These are phyloP conservation scores for Suhomyces prunicola DNA, from an alignment of 805 yeast genomes.

Conservation along the genomic window DNA sequence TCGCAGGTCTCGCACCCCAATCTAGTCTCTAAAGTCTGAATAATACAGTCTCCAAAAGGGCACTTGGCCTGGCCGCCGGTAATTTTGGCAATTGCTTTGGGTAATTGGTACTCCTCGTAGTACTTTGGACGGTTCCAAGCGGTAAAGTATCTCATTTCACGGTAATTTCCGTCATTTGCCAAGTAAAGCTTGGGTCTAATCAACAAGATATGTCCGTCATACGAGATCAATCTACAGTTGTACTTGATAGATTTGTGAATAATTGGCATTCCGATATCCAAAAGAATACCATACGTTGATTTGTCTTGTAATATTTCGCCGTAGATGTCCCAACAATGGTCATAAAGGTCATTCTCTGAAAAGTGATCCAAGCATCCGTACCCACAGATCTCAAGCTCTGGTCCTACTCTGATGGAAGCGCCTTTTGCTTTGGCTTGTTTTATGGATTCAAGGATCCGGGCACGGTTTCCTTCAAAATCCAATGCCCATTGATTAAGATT, in stretches of 20 bases:
- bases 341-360: slow-evolving; percentile 79
- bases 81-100: slow-evolving; percentile 60
- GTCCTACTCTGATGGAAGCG: slow-evolving; percentile 89
- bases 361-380: slow-evolving; percentile 95
- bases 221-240: slow-evolving; percentile 84
- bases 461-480: slow-evolving; percentile 96
- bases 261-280: slow-evolving; percentile 95
- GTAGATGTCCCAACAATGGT: slow-evolving; percentile 95
- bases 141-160: slow-evolving; percentile 96
- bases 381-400: slow-evolving; percentile 92
- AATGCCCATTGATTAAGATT: slow-evolving; percentile 98
- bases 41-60: slow-evolving; percentile 86
- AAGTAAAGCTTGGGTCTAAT: slow-evolving; percentile 91
- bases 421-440: slow-evolving; percentile 67
- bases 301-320: slow-evolving; percentile 65
- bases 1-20: slow-evolving; percentile 99
- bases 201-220: slow-evolving; percentile 72
- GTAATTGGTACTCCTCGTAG: slow-evolving; percentile 71
- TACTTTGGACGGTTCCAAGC: slow-evolving; percentile 86
- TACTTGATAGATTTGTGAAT: slow-evolving; percentile 83
- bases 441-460: slow-evolving; percentile 82
- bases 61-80: slow-evolving; percentile 66
- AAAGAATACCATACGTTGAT: slow-evolving; percentile 70
- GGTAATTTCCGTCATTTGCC: slow-evolving; percentile 96
- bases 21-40: slow-evolving; percentile 79